A percentile compares a stretch with the other conserved stretches of the same genome.
These are phyloP conservation scores for Avena eriantha DNA, from an alignment of 176 grass and related monocot species.

Conservation along the genomic window DNA sequence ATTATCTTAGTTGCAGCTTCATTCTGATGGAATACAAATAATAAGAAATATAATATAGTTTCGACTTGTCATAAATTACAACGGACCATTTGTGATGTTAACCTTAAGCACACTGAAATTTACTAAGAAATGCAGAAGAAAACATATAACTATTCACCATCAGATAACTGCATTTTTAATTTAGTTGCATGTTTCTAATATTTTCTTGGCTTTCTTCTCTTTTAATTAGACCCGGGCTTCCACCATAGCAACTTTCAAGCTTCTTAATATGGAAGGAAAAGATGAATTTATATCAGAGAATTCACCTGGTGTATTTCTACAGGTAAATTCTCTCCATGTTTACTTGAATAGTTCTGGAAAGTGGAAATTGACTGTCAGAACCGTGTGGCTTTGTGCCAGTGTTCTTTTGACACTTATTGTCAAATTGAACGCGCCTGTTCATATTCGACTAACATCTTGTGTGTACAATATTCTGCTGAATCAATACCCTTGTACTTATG, in stretches of 20 bases:
- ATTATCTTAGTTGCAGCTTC: conserved; percentile 29
- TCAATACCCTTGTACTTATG: not conserved
- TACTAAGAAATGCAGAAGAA: not conserved
- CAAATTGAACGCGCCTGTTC: not conserved
- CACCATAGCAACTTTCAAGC: conserved; percentile 68
- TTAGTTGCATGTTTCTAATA: conserved; percentile 27
- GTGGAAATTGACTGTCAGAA: conserved; percentile 21
- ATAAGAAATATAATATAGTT: conserved; percentile 1
- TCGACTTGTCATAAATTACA: not conserved
- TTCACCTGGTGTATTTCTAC: conserved; percentile 89
- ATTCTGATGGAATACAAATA: conserved; percentile 30
- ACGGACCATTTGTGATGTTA: not conserved
- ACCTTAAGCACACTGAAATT: not conserved
- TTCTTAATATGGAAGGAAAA: conserved; percentile 62
- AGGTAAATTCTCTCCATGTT: conserved; percentile 57
- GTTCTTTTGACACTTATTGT: not conserved
- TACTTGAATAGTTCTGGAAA: conserved; percentile 25
- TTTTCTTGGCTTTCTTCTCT: conserved; percentile 2
- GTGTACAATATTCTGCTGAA: not conserved
- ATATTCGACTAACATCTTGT: not conserved
- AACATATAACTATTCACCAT: conserved; percentile 3
- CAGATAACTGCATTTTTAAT: not conserved
- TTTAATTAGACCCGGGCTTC: conserved; percentile 64
- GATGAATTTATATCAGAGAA: conserved; percentile 60
- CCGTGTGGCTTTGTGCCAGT: not conserved